Conservation (phyloP, 768 basidiomycete genomes). For the Pulveroboletus sp. region DNA sequence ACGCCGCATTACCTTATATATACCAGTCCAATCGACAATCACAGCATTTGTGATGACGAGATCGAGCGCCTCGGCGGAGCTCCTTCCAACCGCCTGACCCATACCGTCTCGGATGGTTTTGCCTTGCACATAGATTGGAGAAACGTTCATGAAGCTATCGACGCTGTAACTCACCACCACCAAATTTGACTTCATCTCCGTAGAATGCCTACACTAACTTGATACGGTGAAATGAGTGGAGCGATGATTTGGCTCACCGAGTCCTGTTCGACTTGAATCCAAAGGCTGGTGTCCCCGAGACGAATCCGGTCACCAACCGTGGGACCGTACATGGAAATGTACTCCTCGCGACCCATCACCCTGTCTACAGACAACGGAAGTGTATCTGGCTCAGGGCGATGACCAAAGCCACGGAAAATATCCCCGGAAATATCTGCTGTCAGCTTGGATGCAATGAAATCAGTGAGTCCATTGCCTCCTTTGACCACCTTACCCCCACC, state of each 20-base stretch:
- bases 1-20: slow-evolving; percentile 68
- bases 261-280: slow-evolving; percentile 91
- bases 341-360: slow-evolving; percentile 63
- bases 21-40: slow-evolving; percentile 91
- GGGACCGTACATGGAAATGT: slow-evolving; percentile 94
- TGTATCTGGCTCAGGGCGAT: slow-evolving; percentile 64
- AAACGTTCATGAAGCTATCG: not conserved
- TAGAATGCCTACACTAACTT: slow-evolving; percentile 61
- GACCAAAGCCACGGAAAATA: slow-evolving; percentile 53
- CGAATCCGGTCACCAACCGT: slow-evolving; percentile 87
- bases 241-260: slow-evolving; percentile 39
- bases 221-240: not conserved
- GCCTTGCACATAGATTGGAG: slow-evolving; percentile 41
- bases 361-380: slow-evolving; percentile 48
- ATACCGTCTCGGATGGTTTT: slow-evolving; percentile 96
- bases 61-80: slow-evolving; percentile 70
- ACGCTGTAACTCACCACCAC: slow-evolving; percentile 59
- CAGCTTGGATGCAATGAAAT: slow-evolving; percentile 43
- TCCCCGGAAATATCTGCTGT: slow-evolving; percentile 34
- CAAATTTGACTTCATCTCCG: slow-evolving; percentile 97
- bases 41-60: slow-evolving; percentile 94
- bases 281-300: slow-evolving; percentile 84
- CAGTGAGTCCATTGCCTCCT: slow-evolving; percentile 70
- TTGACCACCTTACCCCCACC: slow-evolving; percentile 66
- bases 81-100: slow-evolving; percentile 82